A percentile compares a stretch with the other conserved stretches of the same genome.
phyloP scores from a whole-genome alignment of 2,329 filamentous ascomycete species.

The Penicillium sp. region DNA sequence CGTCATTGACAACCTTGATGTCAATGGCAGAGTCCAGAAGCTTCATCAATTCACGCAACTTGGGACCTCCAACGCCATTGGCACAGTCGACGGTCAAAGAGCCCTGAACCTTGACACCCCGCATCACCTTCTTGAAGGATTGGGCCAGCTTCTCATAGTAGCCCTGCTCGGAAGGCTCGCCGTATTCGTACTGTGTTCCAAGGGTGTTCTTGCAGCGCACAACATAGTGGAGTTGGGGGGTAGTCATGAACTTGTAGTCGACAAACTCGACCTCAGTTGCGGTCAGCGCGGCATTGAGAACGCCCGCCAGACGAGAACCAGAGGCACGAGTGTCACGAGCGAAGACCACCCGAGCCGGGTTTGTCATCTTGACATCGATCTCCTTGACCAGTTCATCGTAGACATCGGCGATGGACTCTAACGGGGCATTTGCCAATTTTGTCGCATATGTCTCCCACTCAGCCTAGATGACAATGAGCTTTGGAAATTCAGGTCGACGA shows the following conservation, averaged over 20 bases:
- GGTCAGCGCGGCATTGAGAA: constrained; percentile 71
- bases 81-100: constrained; percentile 84
- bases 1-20: constrained; percentile 85
- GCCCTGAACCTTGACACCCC: constrained; percentile 66
- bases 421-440: constrained; percentile 74
- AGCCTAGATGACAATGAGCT: constrained; percentile 41
- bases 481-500: background rate
- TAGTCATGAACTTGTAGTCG: constrained; percentile 89
- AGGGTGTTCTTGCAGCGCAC: constrained; percentile 92
- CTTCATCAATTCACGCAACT: constrained; percentile 80
- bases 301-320: constrained; percentile 72
- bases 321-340: constrained; percentile 91
- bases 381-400: constrained; percentile 70
- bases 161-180: constrained; percentile 78
- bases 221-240: constrained; percentile 95
- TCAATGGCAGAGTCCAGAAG: constrained; percentile 69
- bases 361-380: constrained; percentile 66
- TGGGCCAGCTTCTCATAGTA: constrained; percentile 90
- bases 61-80: constrained; percentile 92
- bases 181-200: constrained; percentile 79
- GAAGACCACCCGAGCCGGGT: constrained; percentile 74
- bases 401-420: constrained; percentile 67
- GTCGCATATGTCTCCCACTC: constrained; percentile 92
- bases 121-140: constrained; percentile 79
- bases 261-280: constrained; percentile 67